Percentiles rank a stretch among this genome's conserved stretches.
Evolutionary conservation across 2,329 filamentous ascomycete species (phyloP).

Genomic region (Fusarium devonianum): DNA sequence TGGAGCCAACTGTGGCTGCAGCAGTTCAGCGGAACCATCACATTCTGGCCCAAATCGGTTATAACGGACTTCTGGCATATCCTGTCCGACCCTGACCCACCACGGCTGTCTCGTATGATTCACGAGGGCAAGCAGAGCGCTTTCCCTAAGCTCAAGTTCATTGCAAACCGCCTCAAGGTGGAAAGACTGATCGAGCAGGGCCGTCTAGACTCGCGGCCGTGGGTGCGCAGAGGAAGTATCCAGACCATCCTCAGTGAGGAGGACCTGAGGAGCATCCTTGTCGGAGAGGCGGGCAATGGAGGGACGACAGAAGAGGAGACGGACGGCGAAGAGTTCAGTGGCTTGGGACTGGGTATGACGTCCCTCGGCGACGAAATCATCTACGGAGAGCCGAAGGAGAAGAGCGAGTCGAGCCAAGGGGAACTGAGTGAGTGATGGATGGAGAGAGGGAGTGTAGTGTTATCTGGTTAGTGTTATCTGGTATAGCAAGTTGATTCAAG

Average conservation of each 20-base stretch:
- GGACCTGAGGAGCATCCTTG: constrained; percentile 60
- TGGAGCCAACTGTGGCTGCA: constrained; percentile 98
- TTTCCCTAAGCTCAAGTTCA: constrained; percentile 91
- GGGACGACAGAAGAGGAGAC: constrained; percentile 49
- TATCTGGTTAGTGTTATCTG: constrained; percentile 1
- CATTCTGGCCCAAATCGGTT: constrained; percentile 89
- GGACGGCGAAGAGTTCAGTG: constrained; percentile 44
- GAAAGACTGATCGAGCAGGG: constrained; percentile 74
- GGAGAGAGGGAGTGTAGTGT: too few species aligned
- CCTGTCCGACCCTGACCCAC: constrained; percentile 79
- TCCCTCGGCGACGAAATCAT: constrained; percentile 37
- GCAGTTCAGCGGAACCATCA: constrained; percentile 91
- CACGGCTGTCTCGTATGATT: constrained; percentile 84
- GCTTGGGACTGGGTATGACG: constrained; percentile 40
- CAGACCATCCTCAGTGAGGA: constrained; percentile 69
- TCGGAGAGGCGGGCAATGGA: constrained; percentile 44
- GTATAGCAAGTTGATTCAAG: constrained; percentile 12
- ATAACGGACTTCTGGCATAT: constrained; percentile 85
- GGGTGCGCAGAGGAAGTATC: constrained; percentile 58
- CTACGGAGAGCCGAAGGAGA: constrained; percentile 34
- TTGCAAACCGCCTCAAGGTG: constrained; percentile 84
- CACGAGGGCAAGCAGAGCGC: constrained; percentile 87
- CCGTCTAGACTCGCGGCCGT: constrained; percentile 59
- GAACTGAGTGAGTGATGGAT: constrained; percentile 10
- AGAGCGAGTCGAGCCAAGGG: constrained; percentile 27